Percentiles rank a stretch among this genome's conserved stretches.
Conservation (phyloP, 2,329 filamentous ascomycete species). For the Dothidotthia symphoricarpi region DNA sequence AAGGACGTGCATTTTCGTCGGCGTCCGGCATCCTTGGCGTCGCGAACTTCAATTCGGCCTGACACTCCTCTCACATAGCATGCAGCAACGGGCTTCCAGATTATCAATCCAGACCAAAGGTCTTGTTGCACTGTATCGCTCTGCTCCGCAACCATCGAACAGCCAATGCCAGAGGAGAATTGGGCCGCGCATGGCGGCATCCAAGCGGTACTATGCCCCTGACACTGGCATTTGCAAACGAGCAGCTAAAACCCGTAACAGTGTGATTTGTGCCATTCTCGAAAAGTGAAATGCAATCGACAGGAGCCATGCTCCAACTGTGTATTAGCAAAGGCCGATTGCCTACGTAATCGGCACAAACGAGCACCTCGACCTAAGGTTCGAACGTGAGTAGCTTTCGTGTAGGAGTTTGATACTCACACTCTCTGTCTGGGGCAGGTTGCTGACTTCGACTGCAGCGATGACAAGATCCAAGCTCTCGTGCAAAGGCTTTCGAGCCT, state of each 20-base stretch:
- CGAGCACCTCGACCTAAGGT: constrained; percentile 25
- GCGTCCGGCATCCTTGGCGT: too few species aligned
- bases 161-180: constrained; percentile 32
- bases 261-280: constrained; percentile 33
- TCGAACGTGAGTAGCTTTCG: constrained; percentile 20
- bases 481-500: constrained; percentile 28
- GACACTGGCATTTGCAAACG: background rate
- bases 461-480: constrained; percentile 33
- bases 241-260: background rate
- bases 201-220: constrained; percentile 17
- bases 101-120: too few species aligned
- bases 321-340: constrained; percentile 23
- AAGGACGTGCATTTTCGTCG: too few species aligned
- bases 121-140: too few species aligned
- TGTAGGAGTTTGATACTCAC: too few species aligned
- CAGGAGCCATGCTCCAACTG: constrained; percentile 37
- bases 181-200: constrained; percentile 33
- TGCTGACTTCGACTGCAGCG: constrained; percentile 11
- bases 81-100: too few species aligned
- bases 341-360: constrained; percentile 35
- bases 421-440: background rate
- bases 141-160: background rate
- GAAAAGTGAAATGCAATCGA: constrained; percentile 36
- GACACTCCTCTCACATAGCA: too few species aligned
- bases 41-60: too few species aligned